Conservation (phyloP, 257 asterid genomes). For the Nicotiana benthamiana region DNA sequence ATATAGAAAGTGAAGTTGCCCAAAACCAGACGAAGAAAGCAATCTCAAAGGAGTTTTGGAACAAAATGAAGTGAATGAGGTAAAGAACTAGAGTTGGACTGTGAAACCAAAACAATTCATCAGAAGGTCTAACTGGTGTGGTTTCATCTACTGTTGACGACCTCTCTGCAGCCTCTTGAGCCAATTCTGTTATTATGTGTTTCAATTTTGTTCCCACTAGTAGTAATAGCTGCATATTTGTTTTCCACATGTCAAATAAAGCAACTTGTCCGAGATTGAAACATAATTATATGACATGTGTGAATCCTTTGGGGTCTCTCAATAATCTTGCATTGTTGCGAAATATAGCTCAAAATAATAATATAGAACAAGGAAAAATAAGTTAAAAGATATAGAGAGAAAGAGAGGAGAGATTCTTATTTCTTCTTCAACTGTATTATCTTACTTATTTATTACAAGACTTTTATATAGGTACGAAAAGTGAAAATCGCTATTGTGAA, state of each 20-base stretch:
- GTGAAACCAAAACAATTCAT: constrained; percentile 78
- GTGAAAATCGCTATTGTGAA: no score
- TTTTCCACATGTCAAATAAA: background rate
- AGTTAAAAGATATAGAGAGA: no score
- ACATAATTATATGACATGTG: background rate
- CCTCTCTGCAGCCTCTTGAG: constrained; percentile 40
- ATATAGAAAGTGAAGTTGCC: constrained; percentile 33
- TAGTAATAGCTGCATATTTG: constrained; percentile 53
- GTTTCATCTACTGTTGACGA: constrained; percentile 18
- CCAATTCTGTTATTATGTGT: constrained; percentile 69
- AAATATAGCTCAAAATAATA: no score
- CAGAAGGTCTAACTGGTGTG: constrained; percentile 49
- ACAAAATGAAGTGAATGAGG: constrained; percentile 87
- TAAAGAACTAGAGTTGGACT: constrained; percentile 57
- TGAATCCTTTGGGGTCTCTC: no score
- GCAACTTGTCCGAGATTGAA: background rate
- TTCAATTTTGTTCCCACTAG: constrained; percentile 84
- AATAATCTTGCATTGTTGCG: no score
- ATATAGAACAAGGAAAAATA: no score
- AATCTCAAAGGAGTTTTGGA: constrained; percentile 80
- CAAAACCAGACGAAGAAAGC: constrained; percentile 88
- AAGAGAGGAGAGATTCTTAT: no score
- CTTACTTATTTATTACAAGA: no score
- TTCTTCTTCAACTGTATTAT: no score
- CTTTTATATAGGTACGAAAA: no score